Conservation (phyloP, 495 filamentous ascomycete species). For the Podospora pseudopauciseta region DNA sequence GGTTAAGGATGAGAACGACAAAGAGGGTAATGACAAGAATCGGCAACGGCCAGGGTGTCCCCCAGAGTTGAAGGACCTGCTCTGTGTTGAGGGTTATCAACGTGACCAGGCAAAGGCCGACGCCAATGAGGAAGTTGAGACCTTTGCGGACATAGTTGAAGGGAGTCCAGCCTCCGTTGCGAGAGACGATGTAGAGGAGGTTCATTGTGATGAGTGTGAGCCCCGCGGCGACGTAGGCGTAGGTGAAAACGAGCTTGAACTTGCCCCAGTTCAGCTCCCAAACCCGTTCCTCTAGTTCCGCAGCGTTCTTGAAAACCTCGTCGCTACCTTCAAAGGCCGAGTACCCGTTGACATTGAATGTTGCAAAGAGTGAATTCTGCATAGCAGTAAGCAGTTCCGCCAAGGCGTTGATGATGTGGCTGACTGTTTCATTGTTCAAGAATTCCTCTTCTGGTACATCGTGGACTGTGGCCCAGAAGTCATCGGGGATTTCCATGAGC, state of each 20-base stretch:
- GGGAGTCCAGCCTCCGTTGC: conserved; percentile 29
- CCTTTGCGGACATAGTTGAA: conserved; percentile 37
- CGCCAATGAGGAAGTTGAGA: conserved; percentile 34
- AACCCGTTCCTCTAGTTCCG: conserved; percentile 13
- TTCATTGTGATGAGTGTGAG: conserved; percentile 40
- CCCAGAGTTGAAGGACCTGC: conserved; percentile 23
- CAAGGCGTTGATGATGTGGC: neutral
- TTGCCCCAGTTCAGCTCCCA: conserved; percentile 26
- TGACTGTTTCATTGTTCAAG: neutral
- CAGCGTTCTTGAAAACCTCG: neutral
- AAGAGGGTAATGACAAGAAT: conserved; percentile 36
- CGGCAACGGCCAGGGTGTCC: conserved; percentile 40
- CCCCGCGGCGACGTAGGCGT: conserved; percentile 46
- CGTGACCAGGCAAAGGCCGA: conserved; percentile 32
- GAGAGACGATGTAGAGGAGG: conserved; percentile 37
- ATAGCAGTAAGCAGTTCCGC: conserved; percentile 2
- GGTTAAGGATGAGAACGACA: conserved; percentile 34
- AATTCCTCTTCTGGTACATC: conserved; percentile 3
- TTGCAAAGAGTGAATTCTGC: conserved; percentile 24
- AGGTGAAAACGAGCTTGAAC: conserved; percentile 46
- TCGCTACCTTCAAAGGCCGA: conserved; percentile 12
- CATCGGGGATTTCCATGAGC: conserved; percentile 26
- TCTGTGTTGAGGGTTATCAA: conserved; percentile 25
- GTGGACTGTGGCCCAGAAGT: conserved; percentile 21
- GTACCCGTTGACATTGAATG: conserved; percentile 27